A percentile compares a stretch with the other conserved stretches of the same genome.
These are phyloP conservation scores for Lodderomyces theae DNA, from an alignment of 1,139 yeast genomes.

Conservation along the genomic window DNA sequence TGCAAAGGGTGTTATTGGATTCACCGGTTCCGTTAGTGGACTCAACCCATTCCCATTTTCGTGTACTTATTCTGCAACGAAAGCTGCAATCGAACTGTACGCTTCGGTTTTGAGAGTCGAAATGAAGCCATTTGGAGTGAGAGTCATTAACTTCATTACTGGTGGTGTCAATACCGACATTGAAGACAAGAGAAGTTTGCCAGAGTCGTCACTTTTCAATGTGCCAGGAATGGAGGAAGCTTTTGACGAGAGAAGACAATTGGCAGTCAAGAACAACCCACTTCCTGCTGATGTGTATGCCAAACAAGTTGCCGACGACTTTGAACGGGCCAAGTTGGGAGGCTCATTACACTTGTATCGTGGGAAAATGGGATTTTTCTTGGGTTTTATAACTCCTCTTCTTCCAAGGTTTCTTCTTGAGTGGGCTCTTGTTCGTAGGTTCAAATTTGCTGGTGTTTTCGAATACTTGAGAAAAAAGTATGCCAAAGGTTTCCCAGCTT, in stretches of 20 bases:
- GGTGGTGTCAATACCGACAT: conserved; percentile 70
- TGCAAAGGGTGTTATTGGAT: conserved; percentile 68
- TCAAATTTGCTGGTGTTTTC: conserved; percentile 40
- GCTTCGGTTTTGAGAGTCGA: conserved; percentile 62
- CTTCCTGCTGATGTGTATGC: conserved; percentile 60
- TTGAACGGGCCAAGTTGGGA: conserved; percentile 39
- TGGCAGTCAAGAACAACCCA: conserved; percentile 62
- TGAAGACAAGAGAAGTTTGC: conserved; percentile 48
- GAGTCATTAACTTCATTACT: conserved; percentile 47
- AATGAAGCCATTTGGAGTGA: conserved; percentile 69
- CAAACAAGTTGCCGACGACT: conserved; percentile 48
- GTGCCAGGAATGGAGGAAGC: conserved; percentile 49
- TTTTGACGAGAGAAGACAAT: conserved; percentile 50
- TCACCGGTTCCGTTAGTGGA: conserved; percentile 75
- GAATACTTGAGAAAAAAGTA: conserved; percentile 22
- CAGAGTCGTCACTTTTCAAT: conserved; percentile 53
- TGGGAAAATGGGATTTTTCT: conserved; percentile 47
- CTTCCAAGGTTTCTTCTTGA: conserved; percentile 54
- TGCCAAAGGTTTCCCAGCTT: conserved; percentile 6
- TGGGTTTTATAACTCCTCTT: conserved; percentile 33
- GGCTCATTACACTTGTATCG: conserved; percentile 47
- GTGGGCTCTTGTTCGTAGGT: conserved; percentile 41
- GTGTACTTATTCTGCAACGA: conserved; percentile 63
- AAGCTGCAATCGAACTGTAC: conserved; percentile 74
- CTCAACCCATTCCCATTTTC: conserved; percentile 69